A percentile compares a stretch with the other conserved stretches of the same genome.
phyloP scores from a whole-genome alignment of 495 filamentous ascomycete species.

The Collariella sp. region DNA sequence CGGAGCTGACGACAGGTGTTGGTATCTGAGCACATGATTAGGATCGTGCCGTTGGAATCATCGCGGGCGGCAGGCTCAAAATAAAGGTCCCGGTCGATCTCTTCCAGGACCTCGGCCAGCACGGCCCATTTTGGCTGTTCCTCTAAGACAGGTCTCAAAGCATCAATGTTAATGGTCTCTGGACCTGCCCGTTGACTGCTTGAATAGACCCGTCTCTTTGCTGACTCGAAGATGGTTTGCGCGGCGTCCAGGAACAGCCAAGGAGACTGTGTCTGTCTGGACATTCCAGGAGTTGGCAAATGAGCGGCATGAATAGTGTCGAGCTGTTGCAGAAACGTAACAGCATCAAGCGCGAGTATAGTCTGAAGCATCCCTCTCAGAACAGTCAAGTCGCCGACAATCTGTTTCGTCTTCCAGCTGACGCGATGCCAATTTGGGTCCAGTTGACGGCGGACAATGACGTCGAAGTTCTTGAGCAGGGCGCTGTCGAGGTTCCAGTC shows the following conservation, averaged over 20 bases:
- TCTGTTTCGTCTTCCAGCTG: slow-evolving; percentile 88
- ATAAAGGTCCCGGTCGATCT: slow-evolving; percentile 88
- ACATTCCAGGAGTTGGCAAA: slow-evolving; percentile 79
- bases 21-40: slow-evolving; percentile 92
- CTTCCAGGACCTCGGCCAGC: slow-evolving; percentile 76
- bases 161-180: slow-evolving; percentile 43
- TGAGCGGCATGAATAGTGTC: slow-evolving; percentile 91
- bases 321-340: slow-evolving; percentile 85
- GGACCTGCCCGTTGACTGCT: slow-evolving; percentile 33
- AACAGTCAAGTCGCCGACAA: slow-evolving; percentile 79
- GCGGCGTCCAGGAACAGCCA: slow-evolving; percentile 97
- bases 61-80: slow-evolving; percentile 66
- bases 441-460: slow-evolving; percentile 77
- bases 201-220: slow-evolving; percentile 82
- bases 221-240: slow-evolving; percentile 85
- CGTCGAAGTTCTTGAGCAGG: slow-evolving; percentile 84
- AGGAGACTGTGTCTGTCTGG: slow-evolving; percentile 79
- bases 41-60: slow-evolving; percentile 79
- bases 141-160: slow-evolving; percentile 82
- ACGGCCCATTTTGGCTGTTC: slow-evolving; percentile 91
- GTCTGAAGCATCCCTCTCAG: slow-evolving; percentile 80
- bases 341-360: slow-evolving; percentile 78
- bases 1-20: slow-evolving; percentile 81
- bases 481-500: slow-evolving; percentile 97
- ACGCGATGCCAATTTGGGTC: slow-evolving; percentile 97